A percentile compares a stretch with the other conserved stretches of the same genome.
phyloP scores from a whole-genome alignment of 768 basidiomycete genomes.

The Leccinum boreale region DNA sequence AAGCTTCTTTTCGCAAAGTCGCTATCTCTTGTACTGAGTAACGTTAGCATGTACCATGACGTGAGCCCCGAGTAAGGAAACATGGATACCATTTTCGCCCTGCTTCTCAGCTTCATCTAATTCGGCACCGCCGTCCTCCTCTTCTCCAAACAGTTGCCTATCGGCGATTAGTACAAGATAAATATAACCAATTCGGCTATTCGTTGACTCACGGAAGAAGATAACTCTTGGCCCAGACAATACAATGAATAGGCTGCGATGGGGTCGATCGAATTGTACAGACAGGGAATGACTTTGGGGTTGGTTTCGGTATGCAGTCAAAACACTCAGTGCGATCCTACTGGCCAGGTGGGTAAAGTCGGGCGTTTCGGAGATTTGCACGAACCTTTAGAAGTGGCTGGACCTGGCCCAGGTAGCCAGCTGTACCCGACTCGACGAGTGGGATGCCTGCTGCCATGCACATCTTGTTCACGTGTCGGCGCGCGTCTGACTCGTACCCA shows the following conservation, averaged over 20 bases:
- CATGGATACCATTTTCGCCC: slow-evolving; percentile 79
- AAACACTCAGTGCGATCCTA: slow-evolving; percentile 93
- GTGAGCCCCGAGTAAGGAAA: slow-evolving; percentile 12
- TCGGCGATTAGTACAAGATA: neutral
- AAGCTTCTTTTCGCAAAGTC: slow-evolving; percentile 82
- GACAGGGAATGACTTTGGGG: slow-evolving; percentile 93
- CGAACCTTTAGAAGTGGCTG: slow-evolving; percentile 85
- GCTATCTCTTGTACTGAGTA: slow-evolving; percentile 82
- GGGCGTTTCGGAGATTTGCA: slow-evolving; percentile 3
- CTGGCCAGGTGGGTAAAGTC: neutral
- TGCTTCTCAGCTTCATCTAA: slow-evolving; percentile 89
- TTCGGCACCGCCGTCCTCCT: slow-evolving; percentile 77
- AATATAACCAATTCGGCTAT: neutral
- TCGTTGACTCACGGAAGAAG: slow-evolving; percentile 69
- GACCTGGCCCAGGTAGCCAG: slow-evolving; percentile 95
- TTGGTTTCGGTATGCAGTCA: slow-evolving; percentile 91
- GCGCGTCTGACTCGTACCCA: slow-evolving; percentile 61
- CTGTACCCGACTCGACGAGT: slow-evolving; percentile 93
- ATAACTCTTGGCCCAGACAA: slow-evolving; percentile 98
- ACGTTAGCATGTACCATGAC: neutral
- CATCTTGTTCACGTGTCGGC: slow-evolving; percentile 95
- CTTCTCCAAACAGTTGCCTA: slow-evolving; percentile 94
- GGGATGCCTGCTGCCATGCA: slow-evolving; percentile 91
- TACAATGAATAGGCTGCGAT: slow-evolving; percentile 96
- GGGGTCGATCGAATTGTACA: slow-evolving; percentile 98